Evolutionary conservation across 305 asterid genomes (phyloP), one percentile per base, ranked within the genome.

Genomic region (Petunia hybrid): DNA sequence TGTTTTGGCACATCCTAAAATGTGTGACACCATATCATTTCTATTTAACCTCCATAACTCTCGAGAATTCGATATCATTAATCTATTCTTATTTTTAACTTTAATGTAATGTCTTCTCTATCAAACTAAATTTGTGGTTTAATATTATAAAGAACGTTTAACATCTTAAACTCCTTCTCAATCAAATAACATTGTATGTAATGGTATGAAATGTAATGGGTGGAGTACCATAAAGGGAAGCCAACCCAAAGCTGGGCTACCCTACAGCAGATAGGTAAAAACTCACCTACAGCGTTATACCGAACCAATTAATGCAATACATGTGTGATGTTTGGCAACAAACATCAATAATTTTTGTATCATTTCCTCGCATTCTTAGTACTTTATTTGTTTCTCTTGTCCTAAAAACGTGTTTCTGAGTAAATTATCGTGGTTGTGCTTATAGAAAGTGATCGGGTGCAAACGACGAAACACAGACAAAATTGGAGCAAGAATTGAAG

Each of bases 71-170:
- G 51, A 71, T 35, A 73, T 51, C 46, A 73, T 73, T 51, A 36
- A 12, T 14, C 64, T 73, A 73, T 51, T 9, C 48, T 22, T 51
- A 51, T 35, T 73, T 73, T 51, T 36, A 8, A 51, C 64, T 36
- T 51, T 73, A 63, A 51, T 36, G 36, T 73, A 46, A 73, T 73
- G 43, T 51, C 36, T 73, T 7, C 8, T 7, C 8, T 73, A 73
- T 38, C 63, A 73, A 51, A 73, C 46, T 36, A 73, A 53, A 36
- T 74, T 53, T 22, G 31, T 22, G 31, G 31, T 22, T 22, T 22
- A 22, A 22, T 22, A 22, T 22, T 22, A 36, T 8, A 12, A 74
- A 36, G 13, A 63, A 63, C 13, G 38, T 13, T 73, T 2, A 36
- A 3, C 78, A 74, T 71, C 61, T 43, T 35, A 71, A 71, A 6